These are phyloP conservation scores for Cornus florida DNA, from an alignment of 148 eudicot genomes.

Conservation along the genomic window DNA sequence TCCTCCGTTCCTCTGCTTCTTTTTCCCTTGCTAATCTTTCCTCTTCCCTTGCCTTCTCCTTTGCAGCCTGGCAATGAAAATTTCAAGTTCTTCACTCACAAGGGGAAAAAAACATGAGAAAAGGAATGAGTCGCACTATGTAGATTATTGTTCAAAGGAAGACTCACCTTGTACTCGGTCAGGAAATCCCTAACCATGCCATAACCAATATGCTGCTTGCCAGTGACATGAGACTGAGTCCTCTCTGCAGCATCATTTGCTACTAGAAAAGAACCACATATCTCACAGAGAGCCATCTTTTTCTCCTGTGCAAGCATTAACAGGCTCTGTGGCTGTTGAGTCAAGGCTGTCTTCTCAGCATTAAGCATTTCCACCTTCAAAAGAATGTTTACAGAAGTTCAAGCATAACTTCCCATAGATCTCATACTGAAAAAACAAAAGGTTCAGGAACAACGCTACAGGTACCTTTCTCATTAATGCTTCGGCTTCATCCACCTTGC, in stretches of 20 bases:
- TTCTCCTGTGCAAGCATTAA: slow-evolving; percentile 88
- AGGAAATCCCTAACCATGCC: slow-evolving; percentile 92
- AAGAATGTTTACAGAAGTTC: neutral
- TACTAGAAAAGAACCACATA: slow-evolving; percentile 89
- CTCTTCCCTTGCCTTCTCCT: slow-evolving; percentile 89
- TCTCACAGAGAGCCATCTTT: slow-evolving; percentile 97
- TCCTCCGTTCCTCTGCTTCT: slow-evolving; percentile 75
- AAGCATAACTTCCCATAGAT: neutral
- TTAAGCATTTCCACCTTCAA: slow-evolving; percentile 88
- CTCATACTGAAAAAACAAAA: neutral
- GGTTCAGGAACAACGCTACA: neutral
- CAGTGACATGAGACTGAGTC: slow-evolving; percentile 93
- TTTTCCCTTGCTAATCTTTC: slow-evolving; percentile 81
- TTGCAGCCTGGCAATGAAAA: slow-evolving; percentile 52
- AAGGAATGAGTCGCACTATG: too few species aligned
- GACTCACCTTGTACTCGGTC: slow-evolving; percentile 64
- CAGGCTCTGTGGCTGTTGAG: slow-evolving; percentile 62
- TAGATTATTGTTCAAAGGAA: neutral
- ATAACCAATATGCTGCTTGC: slow-evolving; percentile 96
- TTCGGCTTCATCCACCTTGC: slow-evolving; percentile 99
- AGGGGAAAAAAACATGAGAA: too few species aligned
- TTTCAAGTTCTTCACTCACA: too few species aligned
- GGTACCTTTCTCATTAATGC: slow-evolving; percentile 98
- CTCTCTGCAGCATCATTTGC: slow-evolving; percentile 95
- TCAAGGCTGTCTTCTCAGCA: slow-evolving; percentile 75